These are phyloP conservation scores for Thermothelomyces thermophilus DNA, from an alignment of 2,329 filamentous ascomycete genomes.

Conservation along the genomic window DNA sequence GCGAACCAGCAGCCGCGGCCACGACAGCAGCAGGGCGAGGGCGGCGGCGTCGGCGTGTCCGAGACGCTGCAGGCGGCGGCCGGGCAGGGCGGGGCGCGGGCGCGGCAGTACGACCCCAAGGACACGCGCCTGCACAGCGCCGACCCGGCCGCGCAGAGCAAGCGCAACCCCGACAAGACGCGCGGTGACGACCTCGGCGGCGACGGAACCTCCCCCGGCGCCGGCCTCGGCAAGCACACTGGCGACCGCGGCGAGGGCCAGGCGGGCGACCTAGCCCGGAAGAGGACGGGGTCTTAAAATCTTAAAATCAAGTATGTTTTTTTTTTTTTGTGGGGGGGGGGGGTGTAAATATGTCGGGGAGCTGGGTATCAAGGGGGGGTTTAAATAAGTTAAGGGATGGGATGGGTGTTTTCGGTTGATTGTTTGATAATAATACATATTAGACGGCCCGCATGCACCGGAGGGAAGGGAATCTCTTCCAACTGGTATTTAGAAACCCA, in stretches of 20 bases:
- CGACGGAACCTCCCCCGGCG: background rate
- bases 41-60: constrained; percentile 6
- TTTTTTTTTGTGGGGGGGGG: no score
- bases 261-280: background rate
- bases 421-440: no score
- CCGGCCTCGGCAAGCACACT: constrained; percentile 5
- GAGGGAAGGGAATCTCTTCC: no score
- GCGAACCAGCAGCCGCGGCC: constrained; percentile 20
- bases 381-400: no score
- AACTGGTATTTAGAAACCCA: no score
- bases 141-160: constrained; percentile 10
- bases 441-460: no score
- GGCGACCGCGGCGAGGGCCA: background rate
- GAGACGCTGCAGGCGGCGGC: constrained; percentile 16
- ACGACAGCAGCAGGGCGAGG: background rate
- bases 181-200: constrained; percentile 9
- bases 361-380: no score
- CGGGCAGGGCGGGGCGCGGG: constrained; percentile 15
- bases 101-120: constrained; percentile 16
- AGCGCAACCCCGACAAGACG: constrained; percentile 26
- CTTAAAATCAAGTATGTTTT: no score
- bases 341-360: no score
- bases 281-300: background rate
- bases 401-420: no score
- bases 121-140: constrained; percentile 9